Conservation (phyloP, 768 basidiomycete genomes). For the Lactarius sp. region DNA sequence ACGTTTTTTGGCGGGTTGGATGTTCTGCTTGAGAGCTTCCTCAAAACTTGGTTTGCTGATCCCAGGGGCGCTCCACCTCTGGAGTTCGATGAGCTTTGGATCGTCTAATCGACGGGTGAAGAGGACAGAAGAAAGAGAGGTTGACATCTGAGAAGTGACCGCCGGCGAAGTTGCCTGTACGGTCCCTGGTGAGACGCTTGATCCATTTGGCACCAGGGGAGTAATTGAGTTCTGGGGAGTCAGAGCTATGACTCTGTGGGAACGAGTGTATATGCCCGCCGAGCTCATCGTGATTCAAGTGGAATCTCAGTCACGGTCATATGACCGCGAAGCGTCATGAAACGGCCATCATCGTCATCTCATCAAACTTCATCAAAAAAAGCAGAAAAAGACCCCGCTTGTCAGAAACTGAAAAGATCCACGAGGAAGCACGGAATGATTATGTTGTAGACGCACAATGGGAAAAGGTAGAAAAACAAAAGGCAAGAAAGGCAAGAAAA, state of each 20-base stretch:
- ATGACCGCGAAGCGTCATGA: background rate
- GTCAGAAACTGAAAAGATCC: background rate
- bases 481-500: constrained; percentile 63
- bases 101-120: constrained; percentile 35
- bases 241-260: background rate
- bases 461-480: constrained; percentile 70
- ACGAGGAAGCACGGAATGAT: background rate
- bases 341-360: background rate
- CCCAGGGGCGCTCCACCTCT: constrained; percentile 56
- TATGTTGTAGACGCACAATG: constrained; percentile 34
- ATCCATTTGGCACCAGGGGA: constrained; percentile 34
- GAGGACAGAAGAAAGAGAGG: too few species aligned
- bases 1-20: too few species aligned
- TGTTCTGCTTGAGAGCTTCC: too few species aligned
- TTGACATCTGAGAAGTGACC: too few species aligned
- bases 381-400: background rate
- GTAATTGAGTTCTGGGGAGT: constrained; percentile 26
- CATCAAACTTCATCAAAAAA: constrained; percentile 9
- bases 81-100: constrained; percentile 61
- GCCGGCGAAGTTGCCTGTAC: too few species aligned
- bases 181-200: constrained; percentile 47
- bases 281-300: too few species aligned
- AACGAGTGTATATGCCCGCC: constrained; percentile 1
- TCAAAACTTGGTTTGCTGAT: too few species aligned
- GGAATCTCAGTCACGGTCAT: too few species aligned